Conservation (phyloP, 257 asterid genomes). For the Fraxinus pennsylvanica region DNA sequence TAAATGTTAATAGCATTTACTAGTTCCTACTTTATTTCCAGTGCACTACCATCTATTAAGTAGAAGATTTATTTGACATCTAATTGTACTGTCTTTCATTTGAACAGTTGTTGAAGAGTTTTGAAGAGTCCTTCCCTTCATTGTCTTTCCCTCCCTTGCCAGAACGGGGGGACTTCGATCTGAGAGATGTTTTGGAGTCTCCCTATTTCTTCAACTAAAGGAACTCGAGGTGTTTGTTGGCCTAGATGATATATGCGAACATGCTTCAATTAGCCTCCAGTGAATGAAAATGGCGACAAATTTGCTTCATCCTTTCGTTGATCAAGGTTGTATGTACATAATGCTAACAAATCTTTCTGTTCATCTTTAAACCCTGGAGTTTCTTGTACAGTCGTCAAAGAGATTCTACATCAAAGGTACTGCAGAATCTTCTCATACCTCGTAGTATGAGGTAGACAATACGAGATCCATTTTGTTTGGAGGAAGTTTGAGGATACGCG, state of each 20-base stretch:
- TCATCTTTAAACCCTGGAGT: constrained; percentile 22
- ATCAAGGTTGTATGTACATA: constrained; percentile 28
- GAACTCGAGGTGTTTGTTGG: constrained; percentile 6
- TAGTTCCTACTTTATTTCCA: neutral
- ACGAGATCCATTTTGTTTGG: neutral
- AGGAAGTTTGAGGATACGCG: neutral
- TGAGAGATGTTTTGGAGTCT: constrained; percentile 71
- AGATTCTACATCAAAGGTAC: neutral
- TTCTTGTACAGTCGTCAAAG: constrained; percentile 38
- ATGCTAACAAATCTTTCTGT: constrained; percentile 17
- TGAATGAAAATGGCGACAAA: constrained; percentile 1
- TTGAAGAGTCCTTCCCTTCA: constrained; percentile 74
- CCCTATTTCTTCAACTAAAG: constrained; percentile 88
- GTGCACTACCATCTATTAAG: neutral
- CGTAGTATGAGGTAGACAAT: neutral
- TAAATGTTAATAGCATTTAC: neutral
- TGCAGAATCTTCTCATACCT: neutral
- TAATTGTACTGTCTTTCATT: constrained; percentile 14
- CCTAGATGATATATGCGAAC: neutral
- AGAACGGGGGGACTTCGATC: constrained; percentile 83
- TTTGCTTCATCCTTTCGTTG: constrained; percentile 14
- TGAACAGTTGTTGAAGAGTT: constrained; percentile 76
- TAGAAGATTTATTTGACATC: neutral
- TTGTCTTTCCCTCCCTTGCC: constrained; percentile 86
- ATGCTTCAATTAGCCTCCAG: constrained; percentile 3